Conservation (phyloP, 371 early-diverging fungal genomes). For the Lichtheimia corymbifera region DNA sequence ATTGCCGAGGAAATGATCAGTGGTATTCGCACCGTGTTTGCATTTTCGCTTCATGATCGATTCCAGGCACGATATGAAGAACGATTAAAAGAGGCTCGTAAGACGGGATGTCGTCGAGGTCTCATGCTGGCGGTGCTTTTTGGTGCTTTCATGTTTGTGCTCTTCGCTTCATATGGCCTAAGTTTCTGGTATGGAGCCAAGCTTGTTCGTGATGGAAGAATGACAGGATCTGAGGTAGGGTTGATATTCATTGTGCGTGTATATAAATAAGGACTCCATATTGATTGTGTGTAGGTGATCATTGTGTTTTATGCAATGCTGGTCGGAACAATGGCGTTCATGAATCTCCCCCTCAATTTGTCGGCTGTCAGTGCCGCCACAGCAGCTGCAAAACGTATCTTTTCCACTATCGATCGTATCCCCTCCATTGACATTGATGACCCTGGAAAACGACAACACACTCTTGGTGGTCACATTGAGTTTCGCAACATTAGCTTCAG, state of each 20-base stretch:
- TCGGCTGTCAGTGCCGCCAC: slow-evolving; percentile 52
- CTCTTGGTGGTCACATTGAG: slow-evolving; percentile 45
- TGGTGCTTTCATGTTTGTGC: slow-evolving; percentile 52
- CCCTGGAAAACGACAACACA: slow-evolving; percentile 52
- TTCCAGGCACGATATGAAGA: slow-evolving; percentile 56
- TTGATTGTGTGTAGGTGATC: slow-evolving; percentile 17
- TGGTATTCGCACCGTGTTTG: slow-evolving; percentile 75
- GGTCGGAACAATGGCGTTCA: slow-evolving; percentile 34
- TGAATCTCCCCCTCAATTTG: slow-evolving; percentile 53
- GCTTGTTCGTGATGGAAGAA: slow-evolving; percentile 34
- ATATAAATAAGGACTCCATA: too few species aligned
- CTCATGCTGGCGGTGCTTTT: slow-evolving; percentile 40
- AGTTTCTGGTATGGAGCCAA: slow-evolving; percentile 71
- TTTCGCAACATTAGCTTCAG: slow-evolving; percentile 35
- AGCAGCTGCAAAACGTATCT: slow-evolving; percentile 65
- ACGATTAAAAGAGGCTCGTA: slow-evolving; percentile 45
- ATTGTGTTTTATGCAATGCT: slow-evolving; percentile 70
- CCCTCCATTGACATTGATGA: slow-evolving; percentile 58
- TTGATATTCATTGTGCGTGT: too few species aligned
- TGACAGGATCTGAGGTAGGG: slow-evolving; percentile 31
- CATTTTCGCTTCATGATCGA: slow-evolving; percentile 75
- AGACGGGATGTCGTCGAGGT: slow-evolving; percentile 46
- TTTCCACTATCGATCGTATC: slow-evolving; percentile 71
- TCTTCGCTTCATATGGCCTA: slow-evolving; percentile 59
- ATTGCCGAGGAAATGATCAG: slow-evolving; percentile 82